These are phyloP conservation scores for Penicillium sp. DNA, from an alignment of 2,329 filamentous ascomycete species.

Conservation along the genomic window DNA sequence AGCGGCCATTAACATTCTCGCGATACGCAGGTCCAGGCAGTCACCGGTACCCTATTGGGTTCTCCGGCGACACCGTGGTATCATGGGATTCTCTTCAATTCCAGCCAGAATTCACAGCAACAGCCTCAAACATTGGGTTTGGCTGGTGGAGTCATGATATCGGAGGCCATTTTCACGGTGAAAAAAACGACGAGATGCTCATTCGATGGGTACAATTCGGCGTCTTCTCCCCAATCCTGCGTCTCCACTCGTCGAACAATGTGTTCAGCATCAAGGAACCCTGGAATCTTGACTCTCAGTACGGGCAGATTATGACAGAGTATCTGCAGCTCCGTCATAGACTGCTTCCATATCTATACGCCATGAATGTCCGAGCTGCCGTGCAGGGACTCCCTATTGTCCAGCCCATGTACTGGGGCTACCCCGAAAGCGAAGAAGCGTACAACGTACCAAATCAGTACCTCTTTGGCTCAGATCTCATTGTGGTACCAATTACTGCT, in stretches of 20 bases:
- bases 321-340: background rate
- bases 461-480: background rate
- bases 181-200: slow-evolving; percentile 60
- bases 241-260: background rate
- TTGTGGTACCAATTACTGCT: background rate
- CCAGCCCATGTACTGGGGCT: background rate
- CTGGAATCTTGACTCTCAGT: background rate
- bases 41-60: background rate
- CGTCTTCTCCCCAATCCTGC: background rate
- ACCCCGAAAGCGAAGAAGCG: background rate
- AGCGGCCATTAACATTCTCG: background rate
- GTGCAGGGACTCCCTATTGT: background rate
- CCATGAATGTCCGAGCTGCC: background rate
- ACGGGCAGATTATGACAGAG: background rate
- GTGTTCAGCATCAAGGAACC: background rate
- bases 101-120: slow-evolving; percentile 50
- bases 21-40: background rate
- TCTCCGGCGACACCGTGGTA: background rate
- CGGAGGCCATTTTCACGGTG: slow-evolving; percentile 62
- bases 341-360: background rate
- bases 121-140: slow-evolving; percentile 67
- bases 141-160: slow-evolving; percentile 72
- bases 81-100: background rate
- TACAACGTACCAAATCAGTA: background rate
- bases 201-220: slow-evolving; percentile 52